A percentile compares a stretch with the other conserved stretches of the same genome.
Conservation (phyloP, 106 monocot species). For the Amphibolis antarctica region DNA sequence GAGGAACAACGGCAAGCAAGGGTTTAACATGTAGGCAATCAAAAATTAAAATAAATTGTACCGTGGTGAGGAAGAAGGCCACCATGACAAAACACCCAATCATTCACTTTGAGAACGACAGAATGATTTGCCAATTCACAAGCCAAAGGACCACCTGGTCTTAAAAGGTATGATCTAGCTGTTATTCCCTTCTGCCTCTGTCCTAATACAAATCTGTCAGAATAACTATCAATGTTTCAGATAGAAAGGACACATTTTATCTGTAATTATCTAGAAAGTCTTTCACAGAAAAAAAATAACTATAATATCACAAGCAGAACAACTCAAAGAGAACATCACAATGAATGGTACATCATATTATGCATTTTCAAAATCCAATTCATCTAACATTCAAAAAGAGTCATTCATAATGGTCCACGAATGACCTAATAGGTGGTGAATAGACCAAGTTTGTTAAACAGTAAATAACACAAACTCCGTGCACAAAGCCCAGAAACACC, state of each 20-base stretch:
- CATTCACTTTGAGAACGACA: slow-evolving; percentile 60
- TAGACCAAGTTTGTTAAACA: too few species aligned
- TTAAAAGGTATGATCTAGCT: slow-evolving; percentile 78
- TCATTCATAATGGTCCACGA: too few species aligned
- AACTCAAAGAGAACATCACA: too few species aligned
- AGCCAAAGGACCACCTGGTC: slow-evolving; percentile 61
- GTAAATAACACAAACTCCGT: too few species aligned
- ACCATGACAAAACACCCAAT: slow-evolving; percentile 96
- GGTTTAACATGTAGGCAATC: neutral
- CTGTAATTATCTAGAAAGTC: neutral
- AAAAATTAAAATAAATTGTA: slow-evolving; percentile 14
- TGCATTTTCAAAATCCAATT: too few species aligned
- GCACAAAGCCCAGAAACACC: too few species aligned
- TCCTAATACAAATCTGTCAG: slow-evolving; percentile 71
- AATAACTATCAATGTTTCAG: slow-evolving; percentile 11
- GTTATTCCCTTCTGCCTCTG: slow-evolving; percentile 75
- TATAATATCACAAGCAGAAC: too few species aligned
- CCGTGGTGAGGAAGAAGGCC: slow-evolving; percentile 98
- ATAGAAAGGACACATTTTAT: slow-evolving; percentile 4
- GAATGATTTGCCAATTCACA: slow-evolving; percentile 63
- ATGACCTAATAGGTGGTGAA: too few species aligned
- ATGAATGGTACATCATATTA: too few species aligned
- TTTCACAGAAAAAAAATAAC: neutral
- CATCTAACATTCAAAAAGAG: too few species aligned
- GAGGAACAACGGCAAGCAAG: too few species aligned